Conservation (phyloP, 805 yeast species). For the Teunomyces panamensis region DNA sequence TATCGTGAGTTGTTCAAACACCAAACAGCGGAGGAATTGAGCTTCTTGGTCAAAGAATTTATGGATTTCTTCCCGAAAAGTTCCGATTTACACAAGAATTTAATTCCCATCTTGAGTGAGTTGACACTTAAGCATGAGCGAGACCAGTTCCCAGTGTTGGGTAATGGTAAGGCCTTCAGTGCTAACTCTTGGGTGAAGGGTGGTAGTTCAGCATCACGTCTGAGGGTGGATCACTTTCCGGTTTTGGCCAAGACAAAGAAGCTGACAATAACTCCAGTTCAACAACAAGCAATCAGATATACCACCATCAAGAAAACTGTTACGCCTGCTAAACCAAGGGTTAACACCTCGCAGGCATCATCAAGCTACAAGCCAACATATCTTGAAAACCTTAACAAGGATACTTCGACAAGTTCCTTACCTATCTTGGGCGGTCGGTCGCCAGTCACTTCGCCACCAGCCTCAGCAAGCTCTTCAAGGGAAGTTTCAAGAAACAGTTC, state of each 20-base stretch:
- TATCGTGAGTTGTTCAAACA: constrained; percentile 48
- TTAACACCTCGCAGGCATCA: constrained; percentile 17
- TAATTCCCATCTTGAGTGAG: constrained; percentile 24
- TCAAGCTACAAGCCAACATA: constrained; percentile 29
- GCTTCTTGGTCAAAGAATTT: constrained; percentile 57
- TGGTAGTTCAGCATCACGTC: constrained; percentile 8
- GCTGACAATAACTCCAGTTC: constrained; percentile 11
- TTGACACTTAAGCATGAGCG: constrained; percentile 19
- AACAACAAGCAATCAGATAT: constrained; percentile 31
- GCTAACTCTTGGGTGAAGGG: constrained; percentile 12
- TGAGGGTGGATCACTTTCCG: constrained; percentile 29
- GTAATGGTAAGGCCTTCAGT: constrained; percentile 13
- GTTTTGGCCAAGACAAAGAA: constrained; percentile 30
- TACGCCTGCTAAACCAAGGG: constrained; percentile 10
- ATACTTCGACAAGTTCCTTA: constrained; percentile 21
- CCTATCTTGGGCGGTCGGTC: constrained; percentile 19
- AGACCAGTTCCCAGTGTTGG: constrained; percentile 52
- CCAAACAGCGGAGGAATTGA: constrained; percentile 46
- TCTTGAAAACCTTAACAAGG: constrained; percentile 19
- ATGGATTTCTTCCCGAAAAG: constrained; percentile 51
- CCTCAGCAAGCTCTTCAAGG: constrained; percentile 6
- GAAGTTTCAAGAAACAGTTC: constrained; percentile 11
- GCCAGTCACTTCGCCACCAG: not conserved
- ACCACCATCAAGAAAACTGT: constrained; percentile 28
- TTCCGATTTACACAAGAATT: constrained; percentile 43